These are phyloP conservation scores for Zygnema circumcarinatum DNA, from an alignment of 139 green algal genomes.

Conservation along the genomic window DNA sequence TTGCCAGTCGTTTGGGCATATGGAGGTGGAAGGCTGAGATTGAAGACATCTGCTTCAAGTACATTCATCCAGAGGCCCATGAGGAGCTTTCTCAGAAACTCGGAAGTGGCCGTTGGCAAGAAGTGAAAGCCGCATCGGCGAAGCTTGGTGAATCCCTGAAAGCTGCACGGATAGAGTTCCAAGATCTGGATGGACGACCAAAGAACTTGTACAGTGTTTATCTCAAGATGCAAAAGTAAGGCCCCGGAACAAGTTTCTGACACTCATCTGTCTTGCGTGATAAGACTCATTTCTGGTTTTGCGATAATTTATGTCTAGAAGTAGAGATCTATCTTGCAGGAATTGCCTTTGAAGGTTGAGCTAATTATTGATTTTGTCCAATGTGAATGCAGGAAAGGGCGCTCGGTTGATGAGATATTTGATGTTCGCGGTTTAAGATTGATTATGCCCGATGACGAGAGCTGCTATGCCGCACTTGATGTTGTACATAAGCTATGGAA, in stretches of 20 bases:
- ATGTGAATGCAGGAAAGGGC: slow-evolving; percentile 67
- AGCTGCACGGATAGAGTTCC: slow-evolving; percentile 20
- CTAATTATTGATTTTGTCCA: too few species aligned
- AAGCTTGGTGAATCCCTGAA: slow-evolving; percentile 52
- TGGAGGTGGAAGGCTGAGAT: slow-evolving; percentile 89
- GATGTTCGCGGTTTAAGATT: slow-evolving; percentile 87
- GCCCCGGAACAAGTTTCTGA: too few species aligned
- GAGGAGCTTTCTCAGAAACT: slow-evolving; percentile 64
- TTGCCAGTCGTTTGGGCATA: slow-evolving; percentile 91
- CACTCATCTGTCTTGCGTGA: too few species aligned
- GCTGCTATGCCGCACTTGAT: slow-evolving; percentile 86
- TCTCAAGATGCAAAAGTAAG: slow-evolving; percentile 78
- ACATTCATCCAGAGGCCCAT: slow-evolving; percentile 68
- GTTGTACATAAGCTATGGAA: slow-evolving; percentile 63
- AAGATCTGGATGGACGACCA: slow-evolving; percentile 84
- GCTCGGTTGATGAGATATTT: slow-evolving; percentile 69
- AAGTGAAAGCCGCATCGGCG: background rate
- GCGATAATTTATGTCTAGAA: too few species aligned
- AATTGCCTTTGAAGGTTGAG: too few species aligned
- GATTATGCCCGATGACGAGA: slow-evolving; percentile 80
- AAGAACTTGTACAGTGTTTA: slow-evolving; percentile 93
- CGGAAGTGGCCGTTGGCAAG: background rate
- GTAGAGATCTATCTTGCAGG: too few species aligned
- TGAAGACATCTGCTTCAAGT: slow-evolving; percentile 72
- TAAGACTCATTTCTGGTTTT: too few species aligned